Conservation (phyloP, 768 basidiomycete species). For the Myochromella boudieri region DNA sequence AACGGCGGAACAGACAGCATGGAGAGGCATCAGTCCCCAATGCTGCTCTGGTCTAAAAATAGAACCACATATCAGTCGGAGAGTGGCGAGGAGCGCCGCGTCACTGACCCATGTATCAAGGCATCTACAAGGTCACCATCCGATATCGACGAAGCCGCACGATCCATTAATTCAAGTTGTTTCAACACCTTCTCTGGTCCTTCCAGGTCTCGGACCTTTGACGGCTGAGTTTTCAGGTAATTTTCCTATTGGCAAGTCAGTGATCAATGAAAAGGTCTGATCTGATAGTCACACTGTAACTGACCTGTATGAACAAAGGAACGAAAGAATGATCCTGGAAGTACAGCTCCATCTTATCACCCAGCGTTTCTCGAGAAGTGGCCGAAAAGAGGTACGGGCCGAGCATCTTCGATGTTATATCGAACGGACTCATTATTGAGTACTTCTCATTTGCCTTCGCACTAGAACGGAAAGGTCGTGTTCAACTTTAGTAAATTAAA, state of each 20-base stretch:
- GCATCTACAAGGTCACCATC: slow-evolving; percentile 93
- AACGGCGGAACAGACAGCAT: slow-evolving; percentile 89
- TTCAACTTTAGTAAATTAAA: neutral
- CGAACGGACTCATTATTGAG: slow-evolving; percentile 87
- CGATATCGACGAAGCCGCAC: slow-evolving; percentile 89
- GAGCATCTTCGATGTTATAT: slow-evolving; percentile 83
- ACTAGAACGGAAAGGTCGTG: slow-evolving; percentile 36
- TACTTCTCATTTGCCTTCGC: slow-evolving; percentile 92
- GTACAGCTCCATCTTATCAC: slow-evolving; percentile 93
- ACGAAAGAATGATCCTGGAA: slow-evolving; percentile 96
- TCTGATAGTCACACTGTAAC: neutral
- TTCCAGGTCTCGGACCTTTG: slow-evolving; percentile 51
- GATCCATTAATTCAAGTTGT: slow-evolving; percentile 78
- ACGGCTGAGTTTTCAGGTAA: slow-evolving; percentile 83
- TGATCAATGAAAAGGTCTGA: neutral
- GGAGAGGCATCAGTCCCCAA: slow-evolving; percentile 93
- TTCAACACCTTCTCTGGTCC: slow-evolving; percentile 70
- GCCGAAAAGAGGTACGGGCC: slow-evolving; percentile 89
- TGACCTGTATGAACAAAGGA: slow-evolving; percentile 91
- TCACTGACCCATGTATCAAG: slow-evolving; percentile 83
- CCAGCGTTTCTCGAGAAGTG: slow-evolving; percentile 77
- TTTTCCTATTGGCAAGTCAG: slow-evolving; percentile 67
- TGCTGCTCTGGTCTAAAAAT: slow-evolving; percentile 81
- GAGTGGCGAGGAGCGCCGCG: neutral
- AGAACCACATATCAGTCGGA: slow-evolving; percentile 1